These are phyloP conservation scores for Hyaloperonospora brassicae DNA, from an alignment of 352 stramenopile genomes.

Conservation along the genomic window DNA sequence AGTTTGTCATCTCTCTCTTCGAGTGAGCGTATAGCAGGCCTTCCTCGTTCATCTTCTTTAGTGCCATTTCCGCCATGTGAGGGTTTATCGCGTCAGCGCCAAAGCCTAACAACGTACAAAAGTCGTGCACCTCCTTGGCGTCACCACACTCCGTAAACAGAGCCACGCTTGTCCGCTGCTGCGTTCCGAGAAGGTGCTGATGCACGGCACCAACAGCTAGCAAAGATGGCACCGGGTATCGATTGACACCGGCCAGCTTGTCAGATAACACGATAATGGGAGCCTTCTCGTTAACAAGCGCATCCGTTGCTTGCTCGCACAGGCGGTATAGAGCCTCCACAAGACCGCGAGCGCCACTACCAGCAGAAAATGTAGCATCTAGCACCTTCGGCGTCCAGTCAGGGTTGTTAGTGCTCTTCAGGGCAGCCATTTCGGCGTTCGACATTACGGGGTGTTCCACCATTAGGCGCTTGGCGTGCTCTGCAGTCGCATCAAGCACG, in stretches of 20 bases:
- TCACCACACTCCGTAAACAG: conserved; percentile 93
- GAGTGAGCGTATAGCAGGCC: conserved; percentile 68
- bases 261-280: conserved; percentile 90
- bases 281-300: conserved; percentile 70
- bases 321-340: conserved; percentile 87
- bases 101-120: conserved; percentile 90
- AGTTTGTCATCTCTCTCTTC: conserved; percentile 45
- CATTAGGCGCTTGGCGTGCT: conserved; percentile 78
- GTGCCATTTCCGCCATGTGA: conserved; percentile 92
- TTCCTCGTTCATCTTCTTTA: conserved; percentile 93
- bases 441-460: conserved; percentile 93
- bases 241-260: conserved; percentile 74
- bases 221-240: conserved; percentile 91
- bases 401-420: conserved; percentile 73
- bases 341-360: conserved; percentile 53
- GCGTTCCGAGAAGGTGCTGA: conserved; percentile 91
- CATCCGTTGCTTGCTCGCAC: conserved; percentile 89
- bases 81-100: conserved; percentile 93
- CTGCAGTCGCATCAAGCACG: conserved; percentile 80
- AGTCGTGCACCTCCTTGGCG: conserved; percentile 94
- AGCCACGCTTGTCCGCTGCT: conserved; percentile 83
- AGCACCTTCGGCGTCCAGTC: conserved; percentile 54
- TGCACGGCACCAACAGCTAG: conserved; percentile 92
- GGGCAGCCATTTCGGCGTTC: conserved; percentile 86
- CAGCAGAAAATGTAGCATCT: conserved; percentile 57